Base-by-base conservation (phyloP, 768 basidiomycete genomes). In the Rhizopogon roseolus region DNA sequence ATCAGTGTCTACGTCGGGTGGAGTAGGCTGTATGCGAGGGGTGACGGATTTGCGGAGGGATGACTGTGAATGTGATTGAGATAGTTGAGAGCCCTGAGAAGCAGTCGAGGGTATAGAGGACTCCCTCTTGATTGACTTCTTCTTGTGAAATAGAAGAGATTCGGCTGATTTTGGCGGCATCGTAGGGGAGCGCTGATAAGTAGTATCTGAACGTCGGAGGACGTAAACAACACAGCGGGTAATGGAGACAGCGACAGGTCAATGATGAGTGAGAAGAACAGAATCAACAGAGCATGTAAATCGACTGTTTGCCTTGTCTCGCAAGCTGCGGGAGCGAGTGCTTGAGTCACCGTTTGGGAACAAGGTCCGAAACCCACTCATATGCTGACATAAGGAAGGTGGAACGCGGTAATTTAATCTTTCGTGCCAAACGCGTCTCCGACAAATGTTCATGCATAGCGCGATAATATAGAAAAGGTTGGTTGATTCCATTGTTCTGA, bases 81-180 rank as follows among this genome's bases (percentile, higher is more conserved):
- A 41, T 3, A 64, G 60, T 0, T 57, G 48, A 19, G 54, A 54
- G 17, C 52, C 11, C 41, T 55, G 52, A 36, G 55, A 48, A 5
- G 58, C 55, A 40, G 60, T 61, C 3, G 59, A 52, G 38, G 51
- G 55, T 11, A 55, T 25, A n/a, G 63, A 56, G 9, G 50, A 22
- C 41, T 57, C 65, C 25, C 62, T 66, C 58, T 49, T 71, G 70
- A 50, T 38, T 73, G 67, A 66, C 25, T 75, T 66, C 58, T 73
- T 76, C 74, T 84, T 86, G 52, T 85, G 86, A 60, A 87, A 85
- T 52, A 87, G 85, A 57, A 88, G 78, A 27, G 55, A 78, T 58
- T 54, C 82, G 62, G 64, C 62, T 44, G 67, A 55, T 60, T 63
- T 71, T 40, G 60, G 59, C n/a, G 68, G 57, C 68, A 69, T 69